phyloP scores from a whole-genome alignment of 2,329 filamentous ascomycete genomes.

The Venturia effusa region DNA sequence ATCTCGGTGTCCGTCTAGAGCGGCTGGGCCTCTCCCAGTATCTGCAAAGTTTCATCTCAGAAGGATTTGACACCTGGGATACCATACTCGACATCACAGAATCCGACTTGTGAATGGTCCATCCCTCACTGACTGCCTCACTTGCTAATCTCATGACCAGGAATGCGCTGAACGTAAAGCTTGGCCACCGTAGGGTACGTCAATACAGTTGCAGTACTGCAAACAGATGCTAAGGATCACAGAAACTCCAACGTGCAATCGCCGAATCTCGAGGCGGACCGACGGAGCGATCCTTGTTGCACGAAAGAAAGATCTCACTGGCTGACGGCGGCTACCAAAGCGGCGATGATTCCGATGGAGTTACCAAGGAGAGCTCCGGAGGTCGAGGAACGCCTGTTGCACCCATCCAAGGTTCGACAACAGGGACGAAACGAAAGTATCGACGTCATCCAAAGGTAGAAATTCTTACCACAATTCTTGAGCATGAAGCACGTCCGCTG shows the following conservation, averaged over 20 bases:
- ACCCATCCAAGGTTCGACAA: slow-evolving; percentile 24
- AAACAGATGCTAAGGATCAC: slow-evolving; percentile 3
- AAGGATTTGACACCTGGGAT: slow-evolving; percentile 79
- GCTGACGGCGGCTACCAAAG: slow-evolving; percentile 40
- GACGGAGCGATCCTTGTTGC: slow-evolving; percentile 14
- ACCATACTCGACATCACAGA: slow-evolving; percentile 76
- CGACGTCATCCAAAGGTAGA: slow-evolving; percentile 64
- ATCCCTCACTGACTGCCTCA: not conserved
- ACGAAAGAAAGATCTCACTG: slow-evolving; percentile 8
- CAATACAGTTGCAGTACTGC: not conserved
- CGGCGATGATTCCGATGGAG: slow-evolving; percentile 35
- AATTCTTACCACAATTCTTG: slow-evolving; percentile 9
- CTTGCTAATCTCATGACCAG: slow-evolving; percentile 28
- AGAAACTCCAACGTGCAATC: slow-evolving; percentile 79
- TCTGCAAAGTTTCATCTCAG: slow-evolving; percentile 58
- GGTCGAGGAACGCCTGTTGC: slow-evolving; percentile 2
- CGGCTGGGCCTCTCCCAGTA: slow-evolving; percentile 74
- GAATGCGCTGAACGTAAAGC: slow-evolving; percentile 64
- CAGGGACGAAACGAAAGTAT: slow-evolving; percentile 57
- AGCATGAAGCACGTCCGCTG: not conserved
- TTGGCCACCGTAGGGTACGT: slow-evolving; percentile 68
- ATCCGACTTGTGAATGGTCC: slow-evolving; percentile 56
- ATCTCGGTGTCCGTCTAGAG: slow-evolving; percentile 55
- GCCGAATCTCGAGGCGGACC: slow-evolving; percentile 55
- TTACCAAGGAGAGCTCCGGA: slow-evolving; percentile 26